Evolutionary conservation across 805 yeast species (phyloP).

Genomic region (Babjeviella inositovora): DNA sequence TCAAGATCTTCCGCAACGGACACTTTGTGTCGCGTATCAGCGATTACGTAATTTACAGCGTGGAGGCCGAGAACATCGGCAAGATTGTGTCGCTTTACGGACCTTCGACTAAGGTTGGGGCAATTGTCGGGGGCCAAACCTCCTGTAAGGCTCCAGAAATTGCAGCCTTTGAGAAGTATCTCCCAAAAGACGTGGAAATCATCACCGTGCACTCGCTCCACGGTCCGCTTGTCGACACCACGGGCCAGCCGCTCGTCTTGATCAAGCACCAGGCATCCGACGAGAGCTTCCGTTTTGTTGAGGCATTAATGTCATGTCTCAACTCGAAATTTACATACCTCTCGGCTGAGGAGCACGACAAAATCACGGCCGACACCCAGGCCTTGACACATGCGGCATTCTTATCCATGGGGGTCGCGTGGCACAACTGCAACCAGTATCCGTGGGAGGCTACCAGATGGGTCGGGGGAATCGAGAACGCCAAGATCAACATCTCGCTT

Average conservation of each 20-base stretch:
- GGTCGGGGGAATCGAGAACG: constrained; percentile 92
- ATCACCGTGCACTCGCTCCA: constrained; percentile 84
- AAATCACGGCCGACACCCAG: constrained; percentile 94
- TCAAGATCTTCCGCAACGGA: constrained; percentile 60
- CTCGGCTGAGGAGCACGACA: constrained; percentile 81
- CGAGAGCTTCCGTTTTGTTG: constrained; percentile 43
- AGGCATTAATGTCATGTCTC: constrained; percentile 50
- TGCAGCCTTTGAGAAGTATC: constrained; percentile 57
- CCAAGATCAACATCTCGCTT: constrained; percentile 83
- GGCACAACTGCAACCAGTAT: constrained; percentile 70
- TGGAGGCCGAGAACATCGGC: constrained; percentile 78
- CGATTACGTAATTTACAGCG: constrained; percentile 80
- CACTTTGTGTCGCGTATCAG: constrained; percentile 67
- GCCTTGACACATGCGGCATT: constrained; percentile 98
- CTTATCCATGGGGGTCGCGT: constrained; percentile 91
- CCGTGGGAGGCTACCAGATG: constrained; percentile 86
- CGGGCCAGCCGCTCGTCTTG: constrained; percentile 86
- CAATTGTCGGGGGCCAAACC: constrained; percentile 96
- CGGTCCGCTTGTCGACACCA: constrained; percentile 81
- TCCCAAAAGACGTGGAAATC: constrained; percentile 73
- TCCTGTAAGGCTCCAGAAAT: constrained; percentile 90
- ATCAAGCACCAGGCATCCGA: constrained; percentile 56
- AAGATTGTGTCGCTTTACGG: constrained; percentile 66
- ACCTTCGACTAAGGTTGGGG: constrained; percentile 74
- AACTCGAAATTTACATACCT: constrained; percentile 64